Evolutionary conservation across 805 yeast genomes (phyloP).

Genomic region (Candida succiphila): DNA sequence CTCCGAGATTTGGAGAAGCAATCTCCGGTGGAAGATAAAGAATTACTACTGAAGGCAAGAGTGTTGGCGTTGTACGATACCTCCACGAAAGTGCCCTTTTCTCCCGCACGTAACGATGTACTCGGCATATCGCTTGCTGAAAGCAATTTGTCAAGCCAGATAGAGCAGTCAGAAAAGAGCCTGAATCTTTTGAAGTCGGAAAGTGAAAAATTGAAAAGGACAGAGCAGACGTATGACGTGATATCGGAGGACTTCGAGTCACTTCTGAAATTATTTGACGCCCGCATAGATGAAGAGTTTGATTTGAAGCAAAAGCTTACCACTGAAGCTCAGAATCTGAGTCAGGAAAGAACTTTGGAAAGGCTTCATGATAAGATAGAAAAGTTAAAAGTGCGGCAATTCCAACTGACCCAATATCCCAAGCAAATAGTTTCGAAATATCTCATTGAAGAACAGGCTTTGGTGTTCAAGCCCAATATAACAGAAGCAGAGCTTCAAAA

Average conservation of each 20-base stretch:
- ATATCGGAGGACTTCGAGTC: slow-evolving; percentile 1
- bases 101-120: slow-evolving; percentile 19
- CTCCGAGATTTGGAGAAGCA: slow-evolving; percentile 1
- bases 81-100: slow-evolving; percentile 16
- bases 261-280: slow-evolving; percentile 2
- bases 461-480: slow-evolving; percentile 8
- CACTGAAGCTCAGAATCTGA: not conserved
- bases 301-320: slow-evolving; percentile 2
- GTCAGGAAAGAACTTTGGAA: not conserved
- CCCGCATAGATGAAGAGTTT: slow-evolving; percentile 4
- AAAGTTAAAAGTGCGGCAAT: slow-evolving; percentile 10
- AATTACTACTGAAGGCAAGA: slow-evolving; percentile 2
- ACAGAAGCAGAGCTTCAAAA: slow-evolving; percentile 9
- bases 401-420: slow-evolving; percentile 12
- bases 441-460: slow-evolving; percentile 15
- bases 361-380: slow-evolving; percentile 2
- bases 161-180: slow-evolving; percentile 3
- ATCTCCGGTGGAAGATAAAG: not conserved
- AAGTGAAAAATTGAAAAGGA: too few relatives aligned
- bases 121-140: slow-evolving; percentile 18
- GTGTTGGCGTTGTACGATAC: slow-evolving; percentile 15
- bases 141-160: slow-evolving; percentile 5
- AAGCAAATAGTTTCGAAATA: slow-evolving; percentile 18
- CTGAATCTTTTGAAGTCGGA: not conserved
- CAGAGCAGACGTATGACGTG: too few relatives aligned